Conservation (phyloP, 2,329 filamentous ascomycete species). For the Penicillium sp. region DNA sequence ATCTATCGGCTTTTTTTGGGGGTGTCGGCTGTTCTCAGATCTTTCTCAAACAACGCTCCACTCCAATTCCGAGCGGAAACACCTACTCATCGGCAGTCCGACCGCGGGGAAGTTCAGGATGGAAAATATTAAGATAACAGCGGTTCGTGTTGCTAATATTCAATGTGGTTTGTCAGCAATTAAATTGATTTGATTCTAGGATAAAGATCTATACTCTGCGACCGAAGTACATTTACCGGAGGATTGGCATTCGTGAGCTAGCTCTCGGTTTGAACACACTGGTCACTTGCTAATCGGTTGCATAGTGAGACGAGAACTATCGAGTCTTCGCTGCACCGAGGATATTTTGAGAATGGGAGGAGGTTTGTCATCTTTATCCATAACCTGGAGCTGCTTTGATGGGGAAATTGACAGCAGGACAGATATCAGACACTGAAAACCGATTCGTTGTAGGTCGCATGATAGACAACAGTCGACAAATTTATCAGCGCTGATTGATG, state of each 20-base stretch:
- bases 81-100: too few relatives aligned
- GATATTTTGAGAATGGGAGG: not conserved
- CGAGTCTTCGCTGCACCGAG: not conserved
- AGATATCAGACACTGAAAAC: not conserved
- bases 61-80: too few relatives aligned
- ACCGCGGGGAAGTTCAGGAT: not conserved
- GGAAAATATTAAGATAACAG: not conserved
- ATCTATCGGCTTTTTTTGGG: not conserved
- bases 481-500: not conserved
- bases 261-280: not conserved
- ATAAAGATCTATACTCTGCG: not conserved
- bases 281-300: not conserved
- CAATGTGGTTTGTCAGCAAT: too few relatives aligned
- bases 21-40: too few relatives aligned
- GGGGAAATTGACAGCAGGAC: not conserved
- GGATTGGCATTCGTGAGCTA: not conserved
- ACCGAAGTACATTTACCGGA: not conserved
- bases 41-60: too few relatives aligned
- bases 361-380: not conserved
- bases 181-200: not conserved
- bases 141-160: not conserved
- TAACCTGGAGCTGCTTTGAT: not conserved
- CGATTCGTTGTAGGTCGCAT: not conserved
- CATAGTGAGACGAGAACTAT: not conserved
- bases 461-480: not conserved